Base-by-base conservation (phyloP, 2,329 filamentous ascomycete genomes). In the Mycosphaerella sp. region DNA sequence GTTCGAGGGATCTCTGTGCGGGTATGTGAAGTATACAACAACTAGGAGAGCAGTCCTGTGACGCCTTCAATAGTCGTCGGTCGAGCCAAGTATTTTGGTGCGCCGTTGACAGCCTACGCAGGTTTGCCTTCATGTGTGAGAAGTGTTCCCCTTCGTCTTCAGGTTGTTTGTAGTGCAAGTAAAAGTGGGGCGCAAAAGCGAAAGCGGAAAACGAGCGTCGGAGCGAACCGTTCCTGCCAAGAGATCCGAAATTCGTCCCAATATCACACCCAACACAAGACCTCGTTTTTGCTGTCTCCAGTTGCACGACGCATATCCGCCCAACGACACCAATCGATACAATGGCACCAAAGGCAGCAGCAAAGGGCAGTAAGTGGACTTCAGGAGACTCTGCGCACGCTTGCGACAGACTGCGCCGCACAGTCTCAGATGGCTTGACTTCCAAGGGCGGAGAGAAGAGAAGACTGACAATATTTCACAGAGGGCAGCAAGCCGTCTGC, bases 401-500 rank as follows among this genome's bases (percentile, higher is more conserved):
- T 23, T 36, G 36, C 45, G 41, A 31, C 34, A 21, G 14, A 21
- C 36, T 31, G 34, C 34, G 48, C 50, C 47, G 32, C 42, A 44
- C 44, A 41, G 43, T 32, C 54, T 17, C 17, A 14, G 11, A n/a
- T n/a, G 42, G 23, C 8, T 12, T 21, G 3, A 26, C 5, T 12
- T 21, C 45, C 21, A 17, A 38, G 36, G 26, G 26, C 26, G 26
- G 26, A 34, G 31, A 17, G 45, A 49, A 23, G 23, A 53, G 53
- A 23, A 55, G 41, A 65, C 70, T 72, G 59, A 70, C 63, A 14
- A 43, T 36, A 36, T 38, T 38, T 26, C 63, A 54, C 66, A 72
- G 74, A 64, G 60, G 48, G 73, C 64, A 69, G 78, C 75, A 93
- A 93, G 83, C 72, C 78, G 69, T 76, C 75, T 69, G 75, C 76